These are phyloP conservation scores for Clohesyomyces aquaticus DNA, from an alignment of 495 filamentous ascomycete species.

Conservation along the genomic window DNA sequence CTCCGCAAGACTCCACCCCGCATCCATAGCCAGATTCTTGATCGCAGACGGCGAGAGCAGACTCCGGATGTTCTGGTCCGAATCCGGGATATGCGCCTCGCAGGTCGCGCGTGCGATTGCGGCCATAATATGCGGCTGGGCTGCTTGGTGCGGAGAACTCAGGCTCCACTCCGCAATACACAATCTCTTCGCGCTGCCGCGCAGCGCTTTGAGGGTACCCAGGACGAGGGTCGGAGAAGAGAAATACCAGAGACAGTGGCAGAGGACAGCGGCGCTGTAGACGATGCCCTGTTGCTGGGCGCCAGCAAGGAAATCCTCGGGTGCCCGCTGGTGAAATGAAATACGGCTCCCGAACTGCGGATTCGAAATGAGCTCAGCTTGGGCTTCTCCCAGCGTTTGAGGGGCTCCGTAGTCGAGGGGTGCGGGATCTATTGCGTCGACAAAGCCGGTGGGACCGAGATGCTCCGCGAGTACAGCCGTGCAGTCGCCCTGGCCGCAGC, in stretches of 20 bases:
- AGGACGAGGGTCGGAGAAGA: neutral
- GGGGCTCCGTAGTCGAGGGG: conserved; percentile 23
- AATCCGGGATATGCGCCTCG: conserved; percentile 17
- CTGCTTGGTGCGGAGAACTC: neutral
- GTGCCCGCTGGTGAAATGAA: neutral
- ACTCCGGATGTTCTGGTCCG: conserved; percentile 20
- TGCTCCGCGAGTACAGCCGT: conserved; percentile 17
- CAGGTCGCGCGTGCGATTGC: conserved; percentile 18
- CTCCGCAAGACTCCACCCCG: conserved; percentile 13
- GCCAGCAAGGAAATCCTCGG: neutral
- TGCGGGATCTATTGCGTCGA: conserved; percentile 24
- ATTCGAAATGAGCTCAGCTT: neutral
- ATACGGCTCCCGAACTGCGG: conserved; percentile 1
- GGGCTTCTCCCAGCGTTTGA: conserved; percentile 20
- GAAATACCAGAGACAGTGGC: conserved; percentile 30
- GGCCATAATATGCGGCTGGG: conserved; percentile 17
- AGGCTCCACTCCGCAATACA: conserved; percentile 26
- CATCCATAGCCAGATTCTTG: conserved; percentile 9
- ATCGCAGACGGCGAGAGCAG: neutral
- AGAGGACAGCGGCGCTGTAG: conserved; percentile 9
- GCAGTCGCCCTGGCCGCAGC: conserved; percentile 31
- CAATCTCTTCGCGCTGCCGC: neutral
- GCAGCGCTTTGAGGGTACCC: neutral
- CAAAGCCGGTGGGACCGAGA: neutral
- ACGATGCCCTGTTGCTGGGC: neutral